Percentiles rank a stretch among this genome's conserved stretches.
These are phyloP conservation scores for Fusarium nygamai DNA, from an alignment of 2,329 filamentous ascomycete species.

Conservation along the genomic window DNA sequence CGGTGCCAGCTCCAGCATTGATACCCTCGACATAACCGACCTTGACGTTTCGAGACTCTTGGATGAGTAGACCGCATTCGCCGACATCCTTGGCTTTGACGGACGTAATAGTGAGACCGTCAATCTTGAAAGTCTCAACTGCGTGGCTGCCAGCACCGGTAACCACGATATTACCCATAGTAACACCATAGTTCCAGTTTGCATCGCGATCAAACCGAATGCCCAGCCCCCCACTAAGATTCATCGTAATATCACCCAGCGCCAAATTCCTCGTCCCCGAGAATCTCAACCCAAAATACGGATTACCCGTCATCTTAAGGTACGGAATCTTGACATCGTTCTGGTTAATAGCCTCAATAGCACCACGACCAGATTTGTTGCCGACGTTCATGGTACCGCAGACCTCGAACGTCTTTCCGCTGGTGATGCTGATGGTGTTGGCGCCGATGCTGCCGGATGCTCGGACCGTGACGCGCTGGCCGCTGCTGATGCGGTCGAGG, in stretches of 20 bases:
- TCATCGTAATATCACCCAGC: slow-evolving; percentile 64
- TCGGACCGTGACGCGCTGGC: slow-evolving; percentile 63
- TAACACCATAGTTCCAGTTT: slow-evolving; percentile 62
- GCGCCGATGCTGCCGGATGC: slow-evolving; percentile 65
- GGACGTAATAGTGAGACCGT: slow-evolving; percentile 60
- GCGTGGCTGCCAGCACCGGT: slow-evolving; percentile 65
- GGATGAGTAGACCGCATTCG: slow-evolving; percentile 66
- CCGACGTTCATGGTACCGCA: slow-evolving; percentile 65
- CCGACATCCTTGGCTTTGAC: slow-evolving; percentile 65
- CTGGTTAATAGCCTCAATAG: slow-evolving; percentile 63
- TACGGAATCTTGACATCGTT: slow-evolving; percentile 63
- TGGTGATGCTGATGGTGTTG: slow-evolving; percentile 60
- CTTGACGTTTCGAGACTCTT: slow-evolving; percentile 61
- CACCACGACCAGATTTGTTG: slow-evolving; percentile 56
- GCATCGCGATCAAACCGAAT: slow-evolving; percentile 67
- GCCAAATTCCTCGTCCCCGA: slow-evolving; percentile 59
- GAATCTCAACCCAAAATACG: slow-evolving; percentile 67
- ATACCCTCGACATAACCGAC: slow-evolving; percentile 66
- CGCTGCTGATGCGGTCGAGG: slow-evolving; percentile 60
- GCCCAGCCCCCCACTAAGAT: slow-evolving; percentile 63
- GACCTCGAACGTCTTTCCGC: slow-evolving; percentile 67
- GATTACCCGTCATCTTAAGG: slow-evolving; percentile 65
- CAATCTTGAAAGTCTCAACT: slow-evolving; percentile 69
- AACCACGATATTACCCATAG: slow-evolving; percentile 62
- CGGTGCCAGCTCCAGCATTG: slow-evolving; percentile 62